phyloP scores from a whole-genome alignment of 2,329 filamentous ascomycete species.

The Ophiostoma sp. region DNA sequence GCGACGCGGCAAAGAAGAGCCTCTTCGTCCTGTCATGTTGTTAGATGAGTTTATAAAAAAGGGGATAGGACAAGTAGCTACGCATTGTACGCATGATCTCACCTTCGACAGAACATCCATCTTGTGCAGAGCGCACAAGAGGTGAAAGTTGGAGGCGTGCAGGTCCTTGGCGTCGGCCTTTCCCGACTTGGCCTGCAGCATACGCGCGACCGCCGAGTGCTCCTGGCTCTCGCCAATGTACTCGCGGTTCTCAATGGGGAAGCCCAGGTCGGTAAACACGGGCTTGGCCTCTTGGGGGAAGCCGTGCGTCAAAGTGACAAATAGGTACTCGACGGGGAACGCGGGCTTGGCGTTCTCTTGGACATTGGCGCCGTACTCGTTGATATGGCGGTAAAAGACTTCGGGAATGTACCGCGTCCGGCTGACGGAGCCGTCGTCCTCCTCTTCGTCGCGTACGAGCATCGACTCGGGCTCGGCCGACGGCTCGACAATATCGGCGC shows the following conservation, averaged over 20 bases:
- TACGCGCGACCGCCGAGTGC: conserved; percentile 64
- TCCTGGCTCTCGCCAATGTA: conserved; percentile 85
- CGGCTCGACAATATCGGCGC: conserved; percentile 90
- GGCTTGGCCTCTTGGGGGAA: conserved; percentile 82
- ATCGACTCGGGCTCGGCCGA: conserved; percentile 91
- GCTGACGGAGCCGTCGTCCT: conserved; percentile 69
- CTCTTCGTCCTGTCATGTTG: conserved; percentile 73
- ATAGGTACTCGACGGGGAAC: conserved; percentile 94
- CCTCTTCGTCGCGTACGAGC: conserved; percentile 90
- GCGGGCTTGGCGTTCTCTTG: conserved; percentile 96
- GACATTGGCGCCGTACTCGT: conserved; percentile 94
- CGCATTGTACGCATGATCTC: conserved; percentile 35
- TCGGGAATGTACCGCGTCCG: conserved; percentile 90
- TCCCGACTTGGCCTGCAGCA: conserved; percentile 58
- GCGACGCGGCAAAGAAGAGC: conserved; percentile 82
- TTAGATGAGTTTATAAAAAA: not conserved
- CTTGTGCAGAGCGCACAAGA: conserved; percentile 81
- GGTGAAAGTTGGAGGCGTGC: conserved; percentile 87
- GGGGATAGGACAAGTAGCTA: conserved; percentile 17
- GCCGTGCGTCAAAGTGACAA: conserved; percentile 93
- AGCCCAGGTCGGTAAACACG: conserved; percentile 71
- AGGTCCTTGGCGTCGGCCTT: conserved; percentile 59
- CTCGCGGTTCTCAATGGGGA: conserved; percentile 90
- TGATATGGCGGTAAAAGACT: conserved; percentile 92
- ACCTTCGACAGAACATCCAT: conserved; percentile 86